Evolutionary conservation across 2,329 filamentous ascomycete genomes (phyloP), one percentile per base, ranked within the genome.

Genomic region (Stagonosporopsis tanaceti): DNA sequence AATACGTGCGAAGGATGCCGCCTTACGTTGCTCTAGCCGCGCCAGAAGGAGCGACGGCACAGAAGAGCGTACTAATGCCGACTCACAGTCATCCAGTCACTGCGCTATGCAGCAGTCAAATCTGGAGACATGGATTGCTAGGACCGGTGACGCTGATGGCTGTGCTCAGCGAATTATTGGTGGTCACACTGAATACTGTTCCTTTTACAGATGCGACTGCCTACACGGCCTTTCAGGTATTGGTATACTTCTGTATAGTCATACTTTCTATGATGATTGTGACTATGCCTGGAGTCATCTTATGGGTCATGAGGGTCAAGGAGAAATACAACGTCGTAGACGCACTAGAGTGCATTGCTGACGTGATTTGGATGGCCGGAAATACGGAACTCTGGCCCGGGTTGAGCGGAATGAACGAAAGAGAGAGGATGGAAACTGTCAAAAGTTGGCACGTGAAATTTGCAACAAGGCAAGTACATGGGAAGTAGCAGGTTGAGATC

Each of bases 11-110:
- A 9, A 34, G 20, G 8, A 28, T 41, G 9, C 7, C 20, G 22
- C 55, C 55, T 5, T 53, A 50, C 30, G 17, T 40, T 5, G 40
- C 50, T 14, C 42, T 59, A 17, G 45, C 50, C 6, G 47, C 50
- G 15, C 17, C 28, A 9, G 25, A 53, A 20, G 55, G 55, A 6
- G 50, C 55, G 14, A 50, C 38, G 2, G 50, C 55, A 5, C 39
- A 30, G 1, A 27, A 45, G 20, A 59, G 57, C 28, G 53, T 60
- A 4, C 47, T 60, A 2, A 15, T 60, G 3, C 8, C 20, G 37
- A 20, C 37, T 11, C 17, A 15, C 14, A 34, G 32, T 6, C 32
- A 34, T n/a, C 32, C 32, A 7, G 14, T 34, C 14, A 34, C 32
- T 12, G 32, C 32, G 5, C 32, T 34, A 6, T 34, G n/a, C 32